A percentile compares a stretch with the other conserved stretches of the same genome.
Evolutionary conservation across 73 alveolate species (phyloP).

Genomic region (Halteria grandinella): DNA sequence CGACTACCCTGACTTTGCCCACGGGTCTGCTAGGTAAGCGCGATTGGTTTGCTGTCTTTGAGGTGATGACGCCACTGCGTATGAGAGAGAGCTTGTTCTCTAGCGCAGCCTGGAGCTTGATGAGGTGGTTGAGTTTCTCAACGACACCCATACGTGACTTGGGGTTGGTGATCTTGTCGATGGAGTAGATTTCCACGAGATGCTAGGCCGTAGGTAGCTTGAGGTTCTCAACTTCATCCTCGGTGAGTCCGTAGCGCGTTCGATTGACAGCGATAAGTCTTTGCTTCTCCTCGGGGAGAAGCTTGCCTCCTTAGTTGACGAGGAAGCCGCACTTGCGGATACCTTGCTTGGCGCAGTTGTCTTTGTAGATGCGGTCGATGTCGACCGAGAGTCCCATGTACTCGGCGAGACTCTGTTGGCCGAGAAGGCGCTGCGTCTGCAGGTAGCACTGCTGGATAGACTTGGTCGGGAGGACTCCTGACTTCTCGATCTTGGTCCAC

Average conservation of each 20-base stretch:
- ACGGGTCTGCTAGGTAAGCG: too few relatives aligned
- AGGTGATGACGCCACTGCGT: too few relatives aligned
- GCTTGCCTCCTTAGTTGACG: slow-evolving; percentile 76
- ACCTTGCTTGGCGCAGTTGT: slow-evolving; percentile 61
- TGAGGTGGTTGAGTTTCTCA: slow-evolving; percentile 27
- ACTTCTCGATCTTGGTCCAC: slow-evolving; percentile 72
- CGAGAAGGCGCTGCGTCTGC: slow-evolving; percentile 78
- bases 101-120: slow-evolving; percentile 30
- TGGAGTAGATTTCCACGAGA: slow-evolving; percentile 28
- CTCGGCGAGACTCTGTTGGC: slow-evolving; percentile 81
- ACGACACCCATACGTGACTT: neutral
- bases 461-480: slow-evolving; percentile 81
- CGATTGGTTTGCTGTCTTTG: too few relatives aligned
- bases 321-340: slow-evolving; percentile 74
- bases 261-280: slow-evolving; percentile 19
- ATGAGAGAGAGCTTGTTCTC: neutral
- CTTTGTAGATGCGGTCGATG: slow-evolving; percentile 65
- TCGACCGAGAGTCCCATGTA: slow-evolving; percentile 78
- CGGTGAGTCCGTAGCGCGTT: slow-evolving; percentile 21
- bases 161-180: slow-evolving; percentile 35
- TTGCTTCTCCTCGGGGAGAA: slow-evolving; percentile 70
- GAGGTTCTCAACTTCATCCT: slow-evolving; percentile 16
- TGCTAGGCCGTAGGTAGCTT: slow-evolving; percentile 18
- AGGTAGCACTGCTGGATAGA: slow-evolving; percentile 75
- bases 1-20: too few relatives aligned